Percentiles rank a stretch among this genome's conserved stretches.
These are phyloP conservation scores for Discostella pseudostelligera DNA, from an alignment of 108 stramenopile species.

Conservation along the genomic window DNA sequence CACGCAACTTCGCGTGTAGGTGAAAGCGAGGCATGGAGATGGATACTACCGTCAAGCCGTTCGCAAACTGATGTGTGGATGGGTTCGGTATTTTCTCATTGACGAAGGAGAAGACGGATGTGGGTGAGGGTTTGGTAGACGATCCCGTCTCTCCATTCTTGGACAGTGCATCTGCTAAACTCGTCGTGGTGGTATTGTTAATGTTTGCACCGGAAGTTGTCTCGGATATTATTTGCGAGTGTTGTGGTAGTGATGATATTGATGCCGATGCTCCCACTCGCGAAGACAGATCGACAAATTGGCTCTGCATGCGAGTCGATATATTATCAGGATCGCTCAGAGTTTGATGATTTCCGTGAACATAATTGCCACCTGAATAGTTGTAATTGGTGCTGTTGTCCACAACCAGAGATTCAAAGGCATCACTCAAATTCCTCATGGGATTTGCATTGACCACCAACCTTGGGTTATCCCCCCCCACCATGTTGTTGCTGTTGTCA, in stretches of 20 bases:
- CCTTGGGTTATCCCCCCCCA: not conserved
- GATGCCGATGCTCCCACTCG: too few species aligned
- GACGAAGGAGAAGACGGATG: slow-evolving; percentile 23
- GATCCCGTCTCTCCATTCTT: not conserved
- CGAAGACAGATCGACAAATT: too few species aligned
- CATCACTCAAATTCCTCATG: slow-evolving; percentile 34
- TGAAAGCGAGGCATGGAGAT: slow-evolving; percentile 50
- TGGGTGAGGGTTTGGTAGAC: slow-evolving; percentile 25
- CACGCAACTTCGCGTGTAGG: slow-evolving; percentile 53
- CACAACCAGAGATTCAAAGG: slow-evolving; percentile 27
- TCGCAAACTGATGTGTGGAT: slow-evolving; percentile 19
- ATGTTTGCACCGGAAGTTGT: not conserved
- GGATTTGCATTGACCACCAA: slow-evolving; percentile 5
- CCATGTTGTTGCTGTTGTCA: not conserved
- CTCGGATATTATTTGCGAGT: too few species aligned
- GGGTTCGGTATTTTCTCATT: not conserved
- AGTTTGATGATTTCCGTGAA: too few species aligned
- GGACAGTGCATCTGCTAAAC: not conserved
- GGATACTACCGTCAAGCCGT: slow-evolving; percentile 25
- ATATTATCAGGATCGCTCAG: too few species aligned
- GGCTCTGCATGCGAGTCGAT: too few species aligned
- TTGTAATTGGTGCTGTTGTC: slow-evolving; percentile 4
- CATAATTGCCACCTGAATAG: too few species aligned
- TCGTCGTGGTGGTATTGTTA: not conserved
- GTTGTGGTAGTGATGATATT: too few species aligned